Percentiles rank a stretch among this genome's conserved stretches.
These are phyloP conservation scores for Nakazawaea wickerhamii DNA, from an alignment of 805 yeast species.

Conservation along the genomic window DNA sequence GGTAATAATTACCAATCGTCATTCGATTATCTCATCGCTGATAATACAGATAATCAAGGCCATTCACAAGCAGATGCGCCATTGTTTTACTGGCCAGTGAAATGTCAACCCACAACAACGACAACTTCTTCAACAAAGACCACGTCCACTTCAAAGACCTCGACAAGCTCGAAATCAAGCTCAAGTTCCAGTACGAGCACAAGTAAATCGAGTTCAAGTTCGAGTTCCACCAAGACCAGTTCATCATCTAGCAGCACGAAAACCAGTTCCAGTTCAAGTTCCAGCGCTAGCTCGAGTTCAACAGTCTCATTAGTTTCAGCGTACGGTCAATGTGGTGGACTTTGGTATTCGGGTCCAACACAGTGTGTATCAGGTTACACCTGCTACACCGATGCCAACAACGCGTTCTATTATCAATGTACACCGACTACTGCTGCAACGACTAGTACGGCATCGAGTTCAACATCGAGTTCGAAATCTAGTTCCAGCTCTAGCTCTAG, in stretches of 20 bases:
- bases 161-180: not conserved
- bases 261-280: not conserved
- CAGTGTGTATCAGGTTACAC: constrained; percentile 1
- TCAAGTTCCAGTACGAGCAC: not conserved
- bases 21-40: not conserved
- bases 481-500: not conserved
- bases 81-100: not conserved
- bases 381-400: constrained; percentile 3
- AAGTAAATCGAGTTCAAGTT: not conserved
- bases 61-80: constrained; percentile 3
- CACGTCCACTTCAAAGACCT: not conserved
- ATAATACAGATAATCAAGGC: not conserved
- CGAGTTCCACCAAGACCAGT: too few relatives aligned
- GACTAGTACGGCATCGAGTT: not conserved
- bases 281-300: not conserved
- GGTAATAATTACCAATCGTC: not conserved
- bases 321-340: constrained; percentile 11
- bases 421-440: constrained; percentile 1
- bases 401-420: constrained; percentile 4
- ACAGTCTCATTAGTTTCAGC: not conserved
- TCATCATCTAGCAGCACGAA: too few relatives aligned
- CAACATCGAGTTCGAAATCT: not conserved
- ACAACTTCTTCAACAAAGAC: not conserved
- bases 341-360: not conserved
- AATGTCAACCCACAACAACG: not conserved